Conservation (phyloP, 2,329 filamentous ascomycete species). For the Leptosphaerulina australis region DNA sequence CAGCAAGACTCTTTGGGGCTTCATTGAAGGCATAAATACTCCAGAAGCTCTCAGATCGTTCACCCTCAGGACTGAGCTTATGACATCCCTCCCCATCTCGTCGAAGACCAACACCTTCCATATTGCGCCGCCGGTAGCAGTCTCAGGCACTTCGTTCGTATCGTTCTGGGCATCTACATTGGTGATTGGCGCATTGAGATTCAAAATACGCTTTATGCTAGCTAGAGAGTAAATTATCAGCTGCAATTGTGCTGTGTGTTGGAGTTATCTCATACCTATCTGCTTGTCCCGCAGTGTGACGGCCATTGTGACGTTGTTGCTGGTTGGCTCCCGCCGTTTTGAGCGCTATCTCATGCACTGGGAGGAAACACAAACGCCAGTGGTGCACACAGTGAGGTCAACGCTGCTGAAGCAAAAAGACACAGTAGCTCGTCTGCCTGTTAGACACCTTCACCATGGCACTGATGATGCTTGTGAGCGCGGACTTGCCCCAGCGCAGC, state of each 20-base stretch:
- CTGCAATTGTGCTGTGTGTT: not conserved
- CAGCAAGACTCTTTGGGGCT: constrained; percentile 48
- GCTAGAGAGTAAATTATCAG: constrained; percentile 57
- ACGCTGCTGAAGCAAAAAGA: constrained; percentile 19
- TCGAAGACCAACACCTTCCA: constrained; percentile 84
- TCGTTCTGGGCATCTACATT: constrained; percentile 68
- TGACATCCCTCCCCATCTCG: constrained; percentile 87
- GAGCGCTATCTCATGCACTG: constrained; percentile 36
- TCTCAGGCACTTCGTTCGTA: constrained; percentile 17
- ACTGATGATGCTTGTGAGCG: constrained; percentile 14
- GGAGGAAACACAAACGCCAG: not conserved
- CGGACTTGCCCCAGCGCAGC: constrained; percentile 22
- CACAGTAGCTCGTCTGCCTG: constrained; percentile 29
- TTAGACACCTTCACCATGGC: constrained; percentile 11
- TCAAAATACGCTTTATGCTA: constrained; percentile 93
- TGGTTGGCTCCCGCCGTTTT: constrained; percentile 32
- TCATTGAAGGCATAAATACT: constrained; percentile 41
- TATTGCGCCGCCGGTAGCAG: constrained; percentile 25
- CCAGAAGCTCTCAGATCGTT: constrained; percentile 92
- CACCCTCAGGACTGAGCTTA: constrained; percentile 92
- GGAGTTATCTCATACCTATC: constrained; percentile 52
- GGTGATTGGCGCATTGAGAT: constrained; percentile 77
- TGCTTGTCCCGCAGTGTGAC: constrained; percentile 69
- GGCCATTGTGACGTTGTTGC: constrained; percentile 37
- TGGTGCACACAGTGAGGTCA: not conserved